These are phyloP conservation scores for Daldinia concentrica DNA, from an alignment of 495 filamentous ascomycete species.

Conservation along the genomic window DNA sequence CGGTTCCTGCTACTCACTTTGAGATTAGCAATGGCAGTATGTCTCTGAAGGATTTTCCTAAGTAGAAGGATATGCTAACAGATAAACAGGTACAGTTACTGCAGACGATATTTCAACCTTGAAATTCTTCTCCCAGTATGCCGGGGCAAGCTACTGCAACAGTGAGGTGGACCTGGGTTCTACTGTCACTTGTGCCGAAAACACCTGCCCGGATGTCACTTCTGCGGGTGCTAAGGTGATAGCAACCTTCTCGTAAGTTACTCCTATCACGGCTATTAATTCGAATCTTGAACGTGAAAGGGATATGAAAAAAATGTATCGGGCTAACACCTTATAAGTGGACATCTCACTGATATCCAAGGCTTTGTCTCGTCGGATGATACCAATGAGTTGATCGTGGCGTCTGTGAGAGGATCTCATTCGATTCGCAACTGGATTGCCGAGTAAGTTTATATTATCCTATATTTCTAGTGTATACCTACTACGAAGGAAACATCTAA, in stretches of 20 bases:
- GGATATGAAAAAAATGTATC: background rate
- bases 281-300: background rate
- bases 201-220: slow-evolving; percentile 69
- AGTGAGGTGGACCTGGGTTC: slow-evolving; percentile 59
- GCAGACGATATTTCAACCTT: slow-evolving; percentile 59
- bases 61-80: slow-evolving; percentile 7
- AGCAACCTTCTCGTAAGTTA: slow-evolving; percentile 69
- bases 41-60: background rate
- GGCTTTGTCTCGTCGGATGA: slow-evolving; percentile 76
- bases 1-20: slow-evolving; percentile 11
- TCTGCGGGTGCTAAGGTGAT: slow-evolving; percentile 62
- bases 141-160: slow-evolving; percentile 75
- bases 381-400: slow-evolving; percentile 68
- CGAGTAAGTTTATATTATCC: slow-evolving; percentile 57
- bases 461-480: background rate
- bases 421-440: slow-evolving; percentile 73
- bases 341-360: slow-evolving; percentile 65
- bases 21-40: slow-evolving; percentile 19
- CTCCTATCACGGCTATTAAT: background rate
- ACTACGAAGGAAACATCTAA: slow-evolving; percentile 6
- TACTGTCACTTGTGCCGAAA: slow-evolving; percentile 65
- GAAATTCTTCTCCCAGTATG: slow-evolving; percentile 72
- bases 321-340: slow-evolving; percentile 48
- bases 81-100: slow-evolving; percentile 43
- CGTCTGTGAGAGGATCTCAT: slow-evolving; percentile 73